Percentiles rank a stretch among this genome's conserved stretches.
phyloP scores from a whole-genome alignment of 352 stramenopile genomes.

The Phytopythium kandeliae region DNA sequence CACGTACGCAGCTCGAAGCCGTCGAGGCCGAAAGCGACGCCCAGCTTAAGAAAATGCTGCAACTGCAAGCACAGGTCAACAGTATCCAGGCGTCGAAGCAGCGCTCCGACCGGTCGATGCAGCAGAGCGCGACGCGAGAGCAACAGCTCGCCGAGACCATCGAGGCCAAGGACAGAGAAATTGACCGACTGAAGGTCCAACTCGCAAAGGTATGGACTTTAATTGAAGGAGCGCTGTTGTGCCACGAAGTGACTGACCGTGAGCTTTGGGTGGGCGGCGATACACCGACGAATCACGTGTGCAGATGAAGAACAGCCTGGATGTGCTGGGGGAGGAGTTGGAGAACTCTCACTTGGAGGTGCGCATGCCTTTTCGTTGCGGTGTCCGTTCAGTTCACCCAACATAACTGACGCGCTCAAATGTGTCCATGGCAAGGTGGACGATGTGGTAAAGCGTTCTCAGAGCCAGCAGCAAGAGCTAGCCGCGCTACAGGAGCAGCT shows the following conservation, averaged over 20 bases:
- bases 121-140: conserved; percentile 23
- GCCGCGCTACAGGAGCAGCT: conserved; percentile 17
- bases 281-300: background rate
- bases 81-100: conserved; percentile 17
- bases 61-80: conserved; percentile 23
- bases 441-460: conserved; percentile 29
- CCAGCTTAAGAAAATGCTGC: conserved; percentile 23
- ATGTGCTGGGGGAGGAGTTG: conserved; percentile 41
- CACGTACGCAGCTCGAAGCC: conserved; percentile 10
- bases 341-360: conserved; percentile 53
- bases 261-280: background rate
- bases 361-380: conserved; percentile 3
- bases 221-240: background rate
- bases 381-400: too few species aligned
- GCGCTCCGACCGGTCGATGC: conserved; percentile 11
- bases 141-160: conserved; percentile 18
- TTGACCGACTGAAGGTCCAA: conserved; percentile 19
- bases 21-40: conserved; percentile 15
- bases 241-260: background rate
- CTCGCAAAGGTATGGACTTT: conserved; percentile 11
- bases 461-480: conserved; percentile 29
- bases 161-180: conserved; percentile 19
- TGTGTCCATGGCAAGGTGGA: conserved; percentile 20
- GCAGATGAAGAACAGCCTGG: conserved; percentile 28
- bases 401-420: background rate